Percentiles rank a stretch among this genome's conserved stretches.
Conservation (phyloP, 495 filamentous ascomycete genomes). For the Podospora anserina region DNA sequence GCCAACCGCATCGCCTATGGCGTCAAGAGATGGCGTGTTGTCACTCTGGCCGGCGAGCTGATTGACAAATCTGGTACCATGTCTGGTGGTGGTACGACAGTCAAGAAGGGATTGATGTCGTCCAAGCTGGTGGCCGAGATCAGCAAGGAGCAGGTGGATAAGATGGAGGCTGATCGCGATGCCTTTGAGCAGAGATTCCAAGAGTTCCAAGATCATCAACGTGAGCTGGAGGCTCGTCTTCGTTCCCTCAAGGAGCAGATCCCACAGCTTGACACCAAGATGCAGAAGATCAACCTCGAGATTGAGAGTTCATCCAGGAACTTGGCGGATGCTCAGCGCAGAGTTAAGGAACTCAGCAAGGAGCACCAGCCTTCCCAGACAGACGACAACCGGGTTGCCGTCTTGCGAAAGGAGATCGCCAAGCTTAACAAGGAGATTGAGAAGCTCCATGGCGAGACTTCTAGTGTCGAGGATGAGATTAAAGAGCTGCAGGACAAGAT, state of each 20-base stretch:
- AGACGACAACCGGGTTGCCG: slow-evolving; percentile 66
- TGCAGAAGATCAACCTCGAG: slow-evolving; percentile 89
- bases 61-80: slow-evolving; percentile 98
- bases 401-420: slow-evolving; percentile 71
- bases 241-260: slow-evolving; percentile 75
- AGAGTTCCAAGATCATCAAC: slow-evolving; percentile 74
- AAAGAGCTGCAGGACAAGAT: slow-evolving; percentile 90
- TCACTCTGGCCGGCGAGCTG: slow-evolving; percentile 89
- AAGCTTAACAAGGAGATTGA: slow-evolving; percentile 74
- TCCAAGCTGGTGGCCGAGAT: slow-evolving; percentile 84
- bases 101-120: slow-evolving; percentile 90
- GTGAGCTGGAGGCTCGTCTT: slow-evolving; percentile 68
- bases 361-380: slow-evolving; percentile 75
- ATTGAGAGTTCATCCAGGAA: slow-evolving; percentile 83
- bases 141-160: slow-evolving; percentile 79
- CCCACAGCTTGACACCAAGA: slow-evolving; percentile 79
- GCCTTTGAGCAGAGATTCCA: slow-evolving; percentile 74
- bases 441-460: slow-evolving; percentile 74
- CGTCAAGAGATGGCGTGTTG: slow-evolving; percentile 86
- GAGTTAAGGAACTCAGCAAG: slow-evolving; percentile 74
- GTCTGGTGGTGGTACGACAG: slow-evolving; percentile 89
- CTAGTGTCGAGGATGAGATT: slow-evolving; percentile 86
- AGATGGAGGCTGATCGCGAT: slow-evolving; percentile 84
- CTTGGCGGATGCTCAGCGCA: slow-evolving; percentile 74
- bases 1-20: slow-evolving; percentile 97